These are phyloP conservation scores for Rhexocercosporidium sp. DNA, from an alignment of 2,329 filamentous ascomycete genomes.

Conservation along the genomic window DNA sequence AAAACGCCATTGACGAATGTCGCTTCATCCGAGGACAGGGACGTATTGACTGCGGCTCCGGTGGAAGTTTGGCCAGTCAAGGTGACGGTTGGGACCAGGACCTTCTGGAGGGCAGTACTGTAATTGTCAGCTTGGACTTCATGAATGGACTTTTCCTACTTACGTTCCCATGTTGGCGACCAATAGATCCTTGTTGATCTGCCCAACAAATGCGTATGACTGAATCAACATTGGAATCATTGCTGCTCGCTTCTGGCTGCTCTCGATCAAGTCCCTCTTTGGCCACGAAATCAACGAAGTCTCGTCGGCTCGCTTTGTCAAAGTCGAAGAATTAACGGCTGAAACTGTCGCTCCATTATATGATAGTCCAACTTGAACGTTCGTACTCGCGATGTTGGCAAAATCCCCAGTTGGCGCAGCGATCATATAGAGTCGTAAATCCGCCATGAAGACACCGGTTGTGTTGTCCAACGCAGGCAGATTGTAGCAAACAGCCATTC, in stretches of 20 bases:
- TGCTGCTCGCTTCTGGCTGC: slow-evolving; percentile 25
- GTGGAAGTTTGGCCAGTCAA: slow-evolving; percentile 61
- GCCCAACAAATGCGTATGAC: slow-evolving; percentile 70
- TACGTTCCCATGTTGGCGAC: slow-evolving; percentile 63
- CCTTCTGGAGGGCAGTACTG: slow-evolving; percentile 54
- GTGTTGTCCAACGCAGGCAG: slow-evolving; percentile 70
- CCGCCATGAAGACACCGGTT: slow-evolving; percentile 76
- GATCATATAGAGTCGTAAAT: slow-evolving; percentile 76
- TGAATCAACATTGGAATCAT: slow-evolving; percentile 55
- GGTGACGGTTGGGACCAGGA: slow-evolving; percentile 72
- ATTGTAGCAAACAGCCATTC: slow-evolving; percentile 84
- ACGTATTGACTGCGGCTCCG: slow-evolving; percentile 62
- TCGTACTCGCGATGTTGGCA: slow-evolving; percentile 53
- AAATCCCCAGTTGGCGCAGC: slow-evolving; percentile 61
- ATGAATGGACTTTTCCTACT: slow-evolving; percentile 41
- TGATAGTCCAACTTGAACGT: slow-evolving; percentile 59
- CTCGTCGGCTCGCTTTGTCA: slow-evolving; percentile 29
- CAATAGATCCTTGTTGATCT: slow-evolving; percentile 65
- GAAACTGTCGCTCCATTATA: slow-evolving; percentile 61
- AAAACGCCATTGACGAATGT: slow-evolving; percentile 75
- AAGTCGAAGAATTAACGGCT: slow-evolving; percentile 44
- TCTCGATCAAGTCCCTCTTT: slow-evolving; percentile 8
- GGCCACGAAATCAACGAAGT: slow-evolving; percentile 35
- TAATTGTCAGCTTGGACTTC: slow-evolving; percentile 48
- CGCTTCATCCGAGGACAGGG: slow-evolving; percentile 72